Evolutionary conservation across 2,329 filamentous ascomycete species (phyloP).

Genomic region (Acrocalymma vagum): DNA sequence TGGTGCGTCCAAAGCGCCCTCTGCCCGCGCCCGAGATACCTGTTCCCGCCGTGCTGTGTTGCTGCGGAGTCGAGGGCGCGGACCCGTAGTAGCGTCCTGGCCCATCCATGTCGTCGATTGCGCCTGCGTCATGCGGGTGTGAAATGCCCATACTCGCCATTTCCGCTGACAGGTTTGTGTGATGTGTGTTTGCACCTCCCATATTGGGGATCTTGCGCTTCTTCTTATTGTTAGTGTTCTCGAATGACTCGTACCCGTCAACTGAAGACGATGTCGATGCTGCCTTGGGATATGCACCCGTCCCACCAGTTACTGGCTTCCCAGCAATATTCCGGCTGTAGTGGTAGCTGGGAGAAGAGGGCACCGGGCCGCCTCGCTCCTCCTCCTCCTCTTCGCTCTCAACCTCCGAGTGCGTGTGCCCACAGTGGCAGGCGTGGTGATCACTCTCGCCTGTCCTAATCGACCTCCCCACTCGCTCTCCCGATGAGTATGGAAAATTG

Average conservation of each 20-base stretch:
- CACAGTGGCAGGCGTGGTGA: conserved; percentile 56
- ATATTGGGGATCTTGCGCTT: conserved; percentile 97
- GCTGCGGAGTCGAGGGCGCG: conserved; percentile 61
- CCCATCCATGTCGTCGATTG: conserved; percentile 55
- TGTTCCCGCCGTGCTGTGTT: conserved; percentile 58
- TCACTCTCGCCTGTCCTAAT: conserved; percentile 61
- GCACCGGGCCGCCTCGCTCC: conserved; percentile 51
- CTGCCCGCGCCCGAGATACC: conserved; percentile 86
- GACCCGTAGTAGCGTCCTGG: conserved; percentile 65
- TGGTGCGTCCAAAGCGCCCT: conserved; percentile 77
- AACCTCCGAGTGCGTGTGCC: conserved; percentile 56
- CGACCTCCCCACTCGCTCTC: conserved; percentile 35
- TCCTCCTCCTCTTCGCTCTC: conserved; percentile 68
- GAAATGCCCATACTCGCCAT: conserved; percentile 70
- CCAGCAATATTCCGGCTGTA: conserved; percentile 41
- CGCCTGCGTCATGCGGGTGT: conserved; percentile 53
- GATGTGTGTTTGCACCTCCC: conserved; percentile 71
- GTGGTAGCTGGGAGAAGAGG: conserved; percentile 50
- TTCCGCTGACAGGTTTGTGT: conserved; percentile 66
- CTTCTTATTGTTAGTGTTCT: conserved; percentile 99
- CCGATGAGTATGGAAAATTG: conserved; percentile 66
- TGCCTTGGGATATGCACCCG: conserved; percentile 49
- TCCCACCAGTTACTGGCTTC: conserved; percentile 29
- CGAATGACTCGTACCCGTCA: conserved; percentile 95
- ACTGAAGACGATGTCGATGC: conserved; percentile 72